Evolutionary conservation across 257 asterid genomes (phyloP), one percentile per base, ranked within the genome.

Genomic region (Fraxinus pennsylvanica): DNA sequence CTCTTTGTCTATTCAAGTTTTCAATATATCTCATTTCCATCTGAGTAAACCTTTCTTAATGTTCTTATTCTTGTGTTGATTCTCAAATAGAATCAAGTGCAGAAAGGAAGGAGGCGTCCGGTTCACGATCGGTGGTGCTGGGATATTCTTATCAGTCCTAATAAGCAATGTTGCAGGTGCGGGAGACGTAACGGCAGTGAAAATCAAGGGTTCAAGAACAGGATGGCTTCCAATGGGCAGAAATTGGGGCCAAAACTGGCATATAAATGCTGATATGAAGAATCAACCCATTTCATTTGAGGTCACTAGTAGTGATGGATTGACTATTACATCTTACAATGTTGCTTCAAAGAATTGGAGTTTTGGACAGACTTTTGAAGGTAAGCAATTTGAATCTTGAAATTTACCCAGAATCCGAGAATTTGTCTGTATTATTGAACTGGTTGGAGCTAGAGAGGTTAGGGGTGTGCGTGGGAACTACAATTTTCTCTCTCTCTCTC

Each of bases 161-260:
- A 88, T 90, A 47, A 85, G 83, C 67, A 92, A 92, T 22, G 92
- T 86, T 30, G 97, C 88, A 32, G 90, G 91, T 17, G 84, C 84
- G 0, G 97, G 97, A 1, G 95, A 91, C 52, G 79, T 90, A 6
- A 50, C 84, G 2, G 90, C 87, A n/a, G 97, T 90, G 76, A 91
- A 89, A 80, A 77, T 91, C 2, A 91, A 91, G 85, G 97, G 93
- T 0, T 82, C 95, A 8, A 76, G 85, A 61, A 92, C 96, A 27
- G 89, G 91, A 76, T 92, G 97, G 97, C 85, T 91, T 5, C 82
- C 91, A 71, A 92, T 92, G 96, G 92, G 96, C 54, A 66, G 93
- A 43, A 90, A 87, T 50, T 90, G 91, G 97, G 97, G 94, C 68
- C 93, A 87, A 74, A 90, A 84, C 76, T 89, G 96, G 96, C 96